phyloP scores from a whole-genome alignment of 306 rosid species.

The Prinsepia uniflora region DNA sequence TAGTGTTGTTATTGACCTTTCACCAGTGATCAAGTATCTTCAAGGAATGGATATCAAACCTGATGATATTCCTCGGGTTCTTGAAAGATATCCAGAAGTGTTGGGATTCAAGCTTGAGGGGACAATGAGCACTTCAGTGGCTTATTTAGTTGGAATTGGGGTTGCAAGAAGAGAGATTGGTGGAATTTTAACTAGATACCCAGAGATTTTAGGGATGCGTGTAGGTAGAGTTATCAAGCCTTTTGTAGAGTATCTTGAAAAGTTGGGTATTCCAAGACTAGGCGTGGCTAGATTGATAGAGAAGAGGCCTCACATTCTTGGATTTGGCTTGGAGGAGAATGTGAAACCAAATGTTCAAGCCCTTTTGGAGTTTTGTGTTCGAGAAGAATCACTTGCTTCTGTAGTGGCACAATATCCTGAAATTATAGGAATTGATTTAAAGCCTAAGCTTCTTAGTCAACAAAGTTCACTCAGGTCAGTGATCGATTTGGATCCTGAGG shows the following conservation, averaged over 20 bases:
- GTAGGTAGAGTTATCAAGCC: slow-evolving; percentile 90
- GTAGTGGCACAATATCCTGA: slow-evolving; percentile 86
- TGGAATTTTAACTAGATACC: slow-evolving; percentile 71
- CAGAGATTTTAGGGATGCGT: slow-evolving; percentile 93
- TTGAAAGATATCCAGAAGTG: slow-evolving; percentile 87
- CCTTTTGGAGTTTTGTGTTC: slow-evolving; percentile 67
- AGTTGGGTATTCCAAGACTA: slow-evolving; percentile 79
- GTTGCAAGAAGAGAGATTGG: slow-evolving; percentile 90
- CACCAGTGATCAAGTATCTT: slow-evolving; percentile 81
- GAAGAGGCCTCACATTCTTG: slow-evolving; percentile 78
- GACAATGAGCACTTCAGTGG: slow-evolving; percentile 96
- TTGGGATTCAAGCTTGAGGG: slow-evolving; percentile 96
- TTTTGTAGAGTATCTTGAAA: slow-evolving; percentile 78
- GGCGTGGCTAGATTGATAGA: slow-evolving; percentile 91
- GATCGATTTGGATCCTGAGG: slow-evolving; percentile 54
- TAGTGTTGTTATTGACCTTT: slow-evolving; percentile 90
- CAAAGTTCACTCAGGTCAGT: slow-evolving; percentile 54
- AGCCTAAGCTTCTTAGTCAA: slow-evolving; percentile 57
- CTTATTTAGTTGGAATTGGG: slow-evolving; percentile 87
- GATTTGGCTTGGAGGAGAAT: slow-evolving; percentile 68
- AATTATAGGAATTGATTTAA: slow-evolving; percentile 72
- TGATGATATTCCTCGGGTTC: slow-evolving; percentile 70
- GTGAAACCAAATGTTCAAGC: slow-evolving; percentile 75
- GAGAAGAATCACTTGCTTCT: slow-evolving; percentile 53
- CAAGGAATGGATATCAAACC: slow-evolving; percentile 92